Base-by-base conservation (phyloP, 768 basidiomycete species). In the Mycena leptocephala region DNA sequence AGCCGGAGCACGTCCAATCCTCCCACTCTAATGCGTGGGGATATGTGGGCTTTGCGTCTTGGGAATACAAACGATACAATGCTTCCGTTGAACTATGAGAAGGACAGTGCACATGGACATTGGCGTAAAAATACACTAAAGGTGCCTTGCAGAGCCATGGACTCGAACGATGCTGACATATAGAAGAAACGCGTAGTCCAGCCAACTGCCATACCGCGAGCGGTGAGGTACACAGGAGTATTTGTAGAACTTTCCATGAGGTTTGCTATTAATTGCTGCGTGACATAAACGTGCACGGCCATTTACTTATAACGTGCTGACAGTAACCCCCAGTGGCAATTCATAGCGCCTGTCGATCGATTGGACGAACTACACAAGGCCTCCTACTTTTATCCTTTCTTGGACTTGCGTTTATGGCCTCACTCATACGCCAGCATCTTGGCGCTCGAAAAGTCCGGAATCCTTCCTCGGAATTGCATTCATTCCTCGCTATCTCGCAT, bases 81-180 rank as follows among this genome's bases (percentile, higher is more conserved):
- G n/a, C n/a, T n/a, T n/a, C n/a, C n/a, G n/a, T n/a, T n/a, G n/a
- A n/a, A n/a, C n/a, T n/a, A n/a, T n/a, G n/a, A n/a, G n/a, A n/a
- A n/a, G n/a, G n/a, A n/a, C n/a, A n/a, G n/a, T n/a, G n/a, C n/a
- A n/a, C n/a, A n/a, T n/a, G n/a, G n/a, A n/a, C n/a, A n/a, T n/a
- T n/a, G n/a, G n/a, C n/a, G n/a, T n/a, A n/a, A n/a, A n/a, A n/a
- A n/a, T n/a, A n/a, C n/a, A n/a, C n/a, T n/a, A n/a, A n/a, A n/a
- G n/a, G n/a, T n/a, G n/a, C n/a, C n/a, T n/a, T n/a, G n/a, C n/a
- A n/a, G n/a, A n/a, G 37, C 35, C 61, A 62, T 62, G 37, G 61
- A 37, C 61, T 62, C 61, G 51, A 59, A 59, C 30, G 58, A 59
- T 30, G 58, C 61, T 62, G 61, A 62, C 37, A 41, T 62, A n/a